Percentiles rank a stretch among this genome's conserved stretches.
Evolutionary conservation across 306 rosid genomes (phyloP).

Genomic region (Acacia melanoxylon): DNA sequence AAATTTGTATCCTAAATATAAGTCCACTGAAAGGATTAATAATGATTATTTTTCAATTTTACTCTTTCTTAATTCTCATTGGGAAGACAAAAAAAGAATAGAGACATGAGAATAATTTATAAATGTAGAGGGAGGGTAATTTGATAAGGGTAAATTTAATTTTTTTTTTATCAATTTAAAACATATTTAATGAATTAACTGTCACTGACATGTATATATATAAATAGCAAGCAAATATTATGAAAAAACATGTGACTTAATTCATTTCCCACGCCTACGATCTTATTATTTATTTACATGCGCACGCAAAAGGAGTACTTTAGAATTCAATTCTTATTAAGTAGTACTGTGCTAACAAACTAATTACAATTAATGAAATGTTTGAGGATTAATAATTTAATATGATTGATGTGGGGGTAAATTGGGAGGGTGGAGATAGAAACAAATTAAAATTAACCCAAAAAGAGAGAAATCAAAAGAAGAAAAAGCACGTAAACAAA

Average conservation of each 20-base stretch:
- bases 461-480: neutral
- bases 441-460: neutral
- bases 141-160: too few relatives aligned
- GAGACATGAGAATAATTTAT: too few relatives aligned
- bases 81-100: too few relatives aligned
- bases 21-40: too few relatives aligned
- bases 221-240: neutral
- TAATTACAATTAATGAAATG: neutral
- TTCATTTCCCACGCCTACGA: neutral
- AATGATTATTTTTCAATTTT: too few relatives aligned
- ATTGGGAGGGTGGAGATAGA: neutral
- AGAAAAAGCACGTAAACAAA: slow-evolving; percentile 36
- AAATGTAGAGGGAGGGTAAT: too few relatives aligned
- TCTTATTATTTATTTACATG: neutral
- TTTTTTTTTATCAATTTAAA: too few relatives aligned
- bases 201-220: too few relatives aligned
- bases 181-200: too few relatives aligned
- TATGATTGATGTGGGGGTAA: neutral
- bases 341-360: neutral
- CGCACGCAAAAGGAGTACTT: neutral
- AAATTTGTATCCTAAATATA: too few relatives aligned
- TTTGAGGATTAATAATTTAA: neutral
- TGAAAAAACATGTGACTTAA: too few relatives aligned
- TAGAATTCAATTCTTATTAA: neutral
- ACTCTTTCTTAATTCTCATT: too few relatives aligned